Conservation (phyloP, 2,329 filamentous ascomycete genomes). For the Tolypocladium capitatum region DNA sequence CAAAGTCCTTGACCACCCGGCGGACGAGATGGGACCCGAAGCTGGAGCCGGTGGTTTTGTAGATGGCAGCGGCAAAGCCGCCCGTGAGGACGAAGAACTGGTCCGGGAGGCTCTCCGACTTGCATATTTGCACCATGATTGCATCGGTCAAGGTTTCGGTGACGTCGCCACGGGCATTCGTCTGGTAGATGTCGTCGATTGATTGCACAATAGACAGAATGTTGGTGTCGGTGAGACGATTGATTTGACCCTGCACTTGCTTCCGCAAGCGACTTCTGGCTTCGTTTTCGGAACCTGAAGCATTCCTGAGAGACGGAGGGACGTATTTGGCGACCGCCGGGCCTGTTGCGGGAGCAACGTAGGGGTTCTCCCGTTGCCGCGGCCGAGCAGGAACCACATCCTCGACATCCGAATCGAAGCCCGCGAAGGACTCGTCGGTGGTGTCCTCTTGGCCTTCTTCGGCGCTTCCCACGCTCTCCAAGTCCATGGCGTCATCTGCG, state of each 20-base stretch:
- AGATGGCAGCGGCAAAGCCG: conserved; percentile 77
- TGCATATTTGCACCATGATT: conserved; percentile 65
- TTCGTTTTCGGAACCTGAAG: conserved; percentile 51
- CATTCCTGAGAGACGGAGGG: conserved; percentile 67
- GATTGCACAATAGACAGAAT: conserved; percentile 72
- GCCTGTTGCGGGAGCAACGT: conserved; percentile 54
- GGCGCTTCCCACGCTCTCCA: not conserved
- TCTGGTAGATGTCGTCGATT: conserved; percentile 70
- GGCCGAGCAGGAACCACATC: conserved; percentile 22
- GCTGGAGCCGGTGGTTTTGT: conserved; percentile 76
- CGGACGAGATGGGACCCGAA: conserved; percentile 82
- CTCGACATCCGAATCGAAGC: conserved; percentile 22
- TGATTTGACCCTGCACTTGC: conserved; percentile 78
- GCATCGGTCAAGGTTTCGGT: conserved; percentile 68
- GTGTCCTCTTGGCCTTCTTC: conserved; percentile 2
- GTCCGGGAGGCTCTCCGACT: conserved; percentile 66
- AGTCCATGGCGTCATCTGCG: not conserved
- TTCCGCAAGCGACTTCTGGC: conserved; percentile 55
- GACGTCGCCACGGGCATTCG: conserved; percentile 76
- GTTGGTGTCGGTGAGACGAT: conserved; percentile 85
- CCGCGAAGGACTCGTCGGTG: conserved; percentile 23
- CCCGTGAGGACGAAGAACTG: conserved; percentile 85
- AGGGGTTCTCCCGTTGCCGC: conserved; percentile 68
- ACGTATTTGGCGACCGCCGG: conserved; percentile 59
- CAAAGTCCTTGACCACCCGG: conserved; percentile 62